Base-by-base conservation (phyloP, 2,329 filamentous ascomycete genomes). In the Xylariaceae sp. region DNA sequence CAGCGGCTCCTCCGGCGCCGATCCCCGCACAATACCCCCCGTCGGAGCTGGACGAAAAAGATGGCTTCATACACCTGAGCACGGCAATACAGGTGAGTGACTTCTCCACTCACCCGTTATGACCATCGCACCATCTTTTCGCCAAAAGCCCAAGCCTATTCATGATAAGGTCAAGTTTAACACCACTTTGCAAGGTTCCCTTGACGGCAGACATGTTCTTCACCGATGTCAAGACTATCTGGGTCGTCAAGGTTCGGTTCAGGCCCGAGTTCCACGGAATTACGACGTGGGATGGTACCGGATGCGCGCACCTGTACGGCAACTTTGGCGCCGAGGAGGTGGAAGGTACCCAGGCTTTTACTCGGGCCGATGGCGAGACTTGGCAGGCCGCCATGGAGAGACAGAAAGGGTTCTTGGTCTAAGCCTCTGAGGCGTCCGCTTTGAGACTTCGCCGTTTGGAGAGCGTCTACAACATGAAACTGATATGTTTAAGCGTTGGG, bases 41-140 rank as follows among this genome's bases (percentile, higher is more conserved):
- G 56, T 85, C 82, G 9, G 76, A 80, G 35, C 76, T 85, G 44
- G 83, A 86, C 67, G 68, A 70, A 59, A 74, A 78, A 37, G 82
- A 85, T 64, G 81, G 81, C 47, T 86, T 83, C 68, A 72, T 86
- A 34, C 83, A 86, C 61, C 67, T 86, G 12, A 85, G 81, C 64
- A 80, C 77, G 0, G 73, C 77, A 1, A 69, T 70, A 39, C 83
- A 85, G 72, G 79, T 79, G 65, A 62, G 65, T 11, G 8, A 3
- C 8, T 19, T 19, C 19, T 19, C 19, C 19, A 19, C 19, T 19
- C 19, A 19, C 19, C 19, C 19, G 19, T 19, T 19, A 19, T 19
- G 19, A 19, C 19, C 19, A 19, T 19, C 19, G 19, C 19, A 19
- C 19, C 19, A 19, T 19, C 19, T 19, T 19, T 19, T 19, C 19